Evolutionary conservation across 805 yeast species (phyloP), one percentile per base, ranked within the genome.

Genomic region (Jamesozyma lodderae): DNA sequence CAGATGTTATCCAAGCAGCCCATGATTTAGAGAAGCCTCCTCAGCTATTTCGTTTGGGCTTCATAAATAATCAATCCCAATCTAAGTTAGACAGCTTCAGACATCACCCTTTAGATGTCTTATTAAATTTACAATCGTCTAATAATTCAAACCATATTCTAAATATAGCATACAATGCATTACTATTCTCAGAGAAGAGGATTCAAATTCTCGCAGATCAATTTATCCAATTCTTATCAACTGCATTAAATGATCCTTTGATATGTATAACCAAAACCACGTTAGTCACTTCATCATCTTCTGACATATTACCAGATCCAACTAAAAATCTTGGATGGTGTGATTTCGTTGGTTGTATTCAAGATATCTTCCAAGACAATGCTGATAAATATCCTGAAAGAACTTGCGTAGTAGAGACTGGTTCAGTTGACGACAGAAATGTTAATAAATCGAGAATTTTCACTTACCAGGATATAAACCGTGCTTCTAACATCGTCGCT

Each of bases 311-410:
- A 40, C 98, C 98, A 6, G 88, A 88, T 57, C 97, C 99, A 31
- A 83, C 86, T 7, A 59, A 66, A 8, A 81, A 87, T 51, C 69
- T 92, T 46, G 95, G 87, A 62, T 92, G 96, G 96, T 69, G 79
- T 30, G 82, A 81, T 21, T 92, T 76, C 62, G 73, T 94, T 48
- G 98, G 99, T 33, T 88, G 97, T 13, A 94, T 92, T 51, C 99
- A 92, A 55, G 98, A 92, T 53, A 88, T 92, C 31, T 92, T 92
- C 63, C 79, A 82, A 62, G 77, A 71, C 41, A 94, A 92, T 57
- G 96, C 98, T 11, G 77, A 70, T 33, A 72, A 71, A 49, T 78
- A 75, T 58, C 98, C 98, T 3, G 87, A 84, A 24, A 74, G 95
- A 56, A 70, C 82, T 10, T 86, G 97, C 66, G 95, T 92, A 29